Evolutionary conservation across 1,139 yeast genomes (phyloP), one percentile per base, ranked within the genome.

Genomic region (Yamadazyma friedrichii): DNA sequence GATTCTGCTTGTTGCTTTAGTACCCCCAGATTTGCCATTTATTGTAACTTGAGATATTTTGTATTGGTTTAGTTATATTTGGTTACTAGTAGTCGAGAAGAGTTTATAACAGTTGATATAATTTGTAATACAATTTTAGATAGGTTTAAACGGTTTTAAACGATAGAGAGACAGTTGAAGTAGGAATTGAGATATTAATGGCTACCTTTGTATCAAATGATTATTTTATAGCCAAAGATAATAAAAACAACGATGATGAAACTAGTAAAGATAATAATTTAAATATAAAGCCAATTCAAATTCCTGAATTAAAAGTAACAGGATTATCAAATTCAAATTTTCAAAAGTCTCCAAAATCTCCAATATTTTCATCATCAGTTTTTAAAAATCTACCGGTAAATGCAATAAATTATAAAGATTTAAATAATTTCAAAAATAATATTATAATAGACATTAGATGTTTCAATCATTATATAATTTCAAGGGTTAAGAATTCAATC

Each of bases 381-480:
- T 41, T 41, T 22, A 33, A 37, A 31, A 35, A 37, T 26, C 31
- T 37, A 22, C 32, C 43, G 5, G 41, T 41, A 4, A 11, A 27
- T 2, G 24, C 39, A 2, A n/a, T 38, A 2, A 8, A 27, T 6
- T 38, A 38, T 26, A 9, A 24, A 12, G 29, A 35, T 6, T 31
- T 41, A 12, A 13, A 16, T 3, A n/a, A 15, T 3, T 35, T 38
- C 6, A n/a, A 16, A 6, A 12, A 33, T 22, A 15, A 25, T 22
- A 34, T 66, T 8, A 52, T 67, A n/a, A 52, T 70, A 34, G 76
- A 71, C 48, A 59, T 61, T 17, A 53, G 76, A 20, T 68, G 73
- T 5, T 70, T 56, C 50, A 70, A 67, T 48, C 48, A 56, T 31
- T 71, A 57, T 46, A 54, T 61, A 9, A 53, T 49, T 12, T 53